Percentiles rank a stretch among this genome's conserved stretches.
phyloP scores from a whole-genome alignment of 2,329 filamentous ascomycete species.

The Penicillium sp. region DNA sequence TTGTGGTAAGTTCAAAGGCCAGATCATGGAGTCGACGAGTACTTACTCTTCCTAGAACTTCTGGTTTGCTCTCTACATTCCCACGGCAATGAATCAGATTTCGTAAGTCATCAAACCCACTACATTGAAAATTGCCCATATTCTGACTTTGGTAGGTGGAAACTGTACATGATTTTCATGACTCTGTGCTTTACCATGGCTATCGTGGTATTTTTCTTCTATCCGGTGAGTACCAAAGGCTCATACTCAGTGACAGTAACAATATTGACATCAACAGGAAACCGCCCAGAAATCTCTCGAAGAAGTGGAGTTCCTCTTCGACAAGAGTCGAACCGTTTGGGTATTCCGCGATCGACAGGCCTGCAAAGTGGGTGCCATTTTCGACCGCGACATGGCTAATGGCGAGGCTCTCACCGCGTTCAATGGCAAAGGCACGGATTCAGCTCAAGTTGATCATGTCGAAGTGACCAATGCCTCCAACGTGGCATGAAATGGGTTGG shows the following conservation, averaged over 20 bases:
- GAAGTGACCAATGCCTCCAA: background rate
- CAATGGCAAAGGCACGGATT: constrained; percentile 12
- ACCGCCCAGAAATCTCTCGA: constrained; percentile 22
- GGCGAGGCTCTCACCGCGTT: constrained; percentile 35
- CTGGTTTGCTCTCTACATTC: constrained; percentile 26
- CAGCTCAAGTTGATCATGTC: constrained; percentile 34
- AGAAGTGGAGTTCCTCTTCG: constrained; percentile 23
- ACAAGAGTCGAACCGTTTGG: constrained; percentile 17
- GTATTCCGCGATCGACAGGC: constrained; percentile 20
- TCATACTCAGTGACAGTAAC: no score
- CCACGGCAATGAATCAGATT: constrained; percentile 24
- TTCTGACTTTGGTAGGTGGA: constrained; percentile 12
- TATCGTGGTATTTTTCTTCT: constrained; percentile 21
- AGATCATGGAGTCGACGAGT: background rate
- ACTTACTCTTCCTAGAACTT: constrained; percentile 17
- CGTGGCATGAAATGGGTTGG: background rate
- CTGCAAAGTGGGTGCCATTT: constrained; percentile 21
- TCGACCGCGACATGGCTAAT: constrained; percentile 22
- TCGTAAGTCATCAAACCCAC: constrained; percentile 7
- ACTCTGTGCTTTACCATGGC: constrained; percentile 22
- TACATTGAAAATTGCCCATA: background rate
- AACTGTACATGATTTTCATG: constrained; percentile 25
- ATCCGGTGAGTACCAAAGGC: constrained; percentile 12
- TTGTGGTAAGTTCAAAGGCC: constrained; percentile 17
- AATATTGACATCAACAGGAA: constrained; percentile 14